phyloP scores from a whole-genome alignment of 176 grass and related monocot genomes.

The Eremochloa ophiuroides region DNA sequence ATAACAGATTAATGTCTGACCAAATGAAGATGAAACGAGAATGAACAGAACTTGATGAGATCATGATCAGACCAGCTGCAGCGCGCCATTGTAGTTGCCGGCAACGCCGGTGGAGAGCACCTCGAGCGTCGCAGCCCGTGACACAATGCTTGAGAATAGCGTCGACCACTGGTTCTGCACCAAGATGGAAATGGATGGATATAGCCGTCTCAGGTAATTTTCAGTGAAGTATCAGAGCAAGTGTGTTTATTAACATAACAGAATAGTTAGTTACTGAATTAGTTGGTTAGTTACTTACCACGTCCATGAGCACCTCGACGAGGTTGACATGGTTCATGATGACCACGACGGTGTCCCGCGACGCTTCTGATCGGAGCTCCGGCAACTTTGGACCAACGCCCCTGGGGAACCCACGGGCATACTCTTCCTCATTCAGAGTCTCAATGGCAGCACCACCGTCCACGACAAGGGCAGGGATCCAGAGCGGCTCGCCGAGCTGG shows the following conservation, averaged over 20 bases:
- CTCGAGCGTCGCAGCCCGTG: conserved; percentile 53
- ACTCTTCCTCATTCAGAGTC: conserved; percentile 62
- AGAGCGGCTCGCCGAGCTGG: conserved; percentile 66
- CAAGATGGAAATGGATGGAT: background rate
- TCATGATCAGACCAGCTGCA: conserved; percentile 85
- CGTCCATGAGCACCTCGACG: conserved; percentile 84
- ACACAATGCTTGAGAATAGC: conserved; percentile 85
- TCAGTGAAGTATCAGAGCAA: background rate
- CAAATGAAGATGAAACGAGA: background rate
- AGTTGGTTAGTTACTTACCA: conserved; percentile 21
- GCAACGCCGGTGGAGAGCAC: conserved; percentile 80
- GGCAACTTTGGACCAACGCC: conserved; percentile 58
- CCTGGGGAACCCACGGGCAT: conserved; percentile 49
- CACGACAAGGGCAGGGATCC: conserved; percentile 30
- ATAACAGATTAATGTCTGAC: background rate
- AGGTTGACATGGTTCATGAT: conserved; percentile 76
- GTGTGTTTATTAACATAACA: too few relatives aligned
- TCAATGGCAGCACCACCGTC: conserved; percentile 16
- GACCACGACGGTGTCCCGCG: conserved; percentile 54
- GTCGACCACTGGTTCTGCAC: conserved; percentile 65
- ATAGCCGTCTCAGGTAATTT: background rate
- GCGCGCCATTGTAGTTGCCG: conserved; percentile 76
- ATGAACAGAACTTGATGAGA: background rate
- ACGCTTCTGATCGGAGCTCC: conserved; percentile 61
- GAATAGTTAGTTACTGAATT: background rate